Base-by-base conservation (phyloP, 169 alveolate genomes). In the Eimeria tenella region DNA sequence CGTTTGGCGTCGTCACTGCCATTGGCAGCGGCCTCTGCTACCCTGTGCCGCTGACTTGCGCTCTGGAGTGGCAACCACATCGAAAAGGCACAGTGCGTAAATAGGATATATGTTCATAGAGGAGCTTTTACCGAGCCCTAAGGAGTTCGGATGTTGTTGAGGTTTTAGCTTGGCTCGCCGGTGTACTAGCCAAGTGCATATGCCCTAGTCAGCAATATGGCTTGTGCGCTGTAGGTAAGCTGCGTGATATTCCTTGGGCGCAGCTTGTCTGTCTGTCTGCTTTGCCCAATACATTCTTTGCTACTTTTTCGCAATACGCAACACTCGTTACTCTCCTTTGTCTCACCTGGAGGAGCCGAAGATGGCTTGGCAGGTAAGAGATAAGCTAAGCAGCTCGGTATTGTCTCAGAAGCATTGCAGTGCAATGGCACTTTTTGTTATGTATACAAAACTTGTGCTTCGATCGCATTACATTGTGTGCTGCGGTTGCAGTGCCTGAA, bases 21-120 rank as follows among this genome's bases (percentile, higher is more conserved):
- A 86, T 93, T 55, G 95, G 95, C 63, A 68, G 93, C 93, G 95
- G 95, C 74, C 88, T 93, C 58, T 25, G 86, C 68, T 93, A 93
- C 93, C 89, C 95, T 15, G 93, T 83, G 50, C 95, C 95, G 5
- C 89, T 93, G 75, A 53, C 93, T 5, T 79, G 87, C 11, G 90
- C 93, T 23, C 93, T 93, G 23, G 71, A 73, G 93, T 87, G 93
- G 93, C 93, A 87, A 60, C 93, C 93, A 4, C 86, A 87, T 55
- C 58, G 55, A 9, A 87, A 87, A 74, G 93, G 93, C 11, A 31
- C 83, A 15, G 86, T 87, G 49, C 56, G 91, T 6, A 15, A 60
- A 60, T 15, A n/a, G n/a, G 70, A n/a, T 60, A 60, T 15, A 15
- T 4, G 70, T 60, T 15, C 70, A 60, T n/a, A 4, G 23, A 1